Conservation (phyloP, 2,329 filamentous ascomycete species). For the Cladosporium sphaerospermum region DNA sequence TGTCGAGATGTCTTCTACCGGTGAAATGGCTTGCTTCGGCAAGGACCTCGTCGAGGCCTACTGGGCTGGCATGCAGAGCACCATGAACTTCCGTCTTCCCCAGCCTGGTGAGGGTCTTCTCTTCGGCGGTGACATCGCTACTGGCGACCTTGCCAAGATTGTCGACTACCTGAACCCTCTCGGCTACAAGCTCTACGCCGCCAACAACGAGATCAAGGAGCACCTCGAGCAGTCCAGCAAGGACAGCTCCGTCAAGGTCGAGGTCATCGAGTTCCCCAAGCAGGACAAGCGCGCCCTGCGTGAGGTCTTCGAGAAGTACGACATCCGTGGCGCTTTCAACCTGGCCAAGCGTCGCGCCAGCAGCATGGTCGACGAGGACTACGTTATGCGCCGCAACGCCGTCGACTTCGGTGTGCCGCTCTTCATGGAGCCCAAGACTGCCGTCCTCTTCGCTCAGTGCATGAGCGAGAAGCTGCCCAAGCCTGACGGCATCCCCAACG, state of each 20-base stretch:
- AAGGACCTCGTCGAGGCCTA: slow-evolving; percentile 94
- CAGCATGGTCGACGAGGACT: slow-evolving; percentile 85
- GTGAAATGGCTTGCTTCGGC: slow-evolving; percentile 98
- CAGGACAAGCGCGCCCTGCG: slow-evolving; percentile 91
- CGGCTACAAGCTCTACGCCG: slow-evolving; percentile 90
- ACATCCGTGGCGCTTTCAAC: slow-evolving; percentile 95
- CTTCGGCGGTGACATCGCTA: slow-evolving; percentile 76
- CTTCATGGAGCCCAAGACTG: slow-evolving; percentile 99
- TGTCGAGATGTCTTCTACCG: slow-evolving; percentile 94
- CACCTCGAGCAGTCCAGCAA: slow-evolving; percentile 70
- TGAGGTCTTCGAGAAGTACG: slow-evolving; percentile 93
- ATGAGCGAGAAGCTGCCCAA: slow-evolving; percentile 95
- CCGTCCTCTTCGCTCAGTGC: slow-evolving; percentile 90
- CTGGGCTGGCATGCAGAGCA: slow-evolving; percentile 92
- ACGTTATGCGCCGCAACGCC: slow-evolving; percentile 96
- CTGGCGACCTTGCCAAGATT: slow-evolving; percentile 66
- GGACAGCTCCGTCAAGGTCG: slow-evolving; percentile 59
- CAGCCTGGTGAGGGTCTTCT: slow-evolving; percentile 92
- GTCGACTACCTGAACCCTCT: slow-evolving; percentile 83
- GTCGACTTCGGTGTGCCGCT: slow-evolving; percentile 97
- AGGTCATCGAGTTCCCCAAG: slow-evolving; percentile 95
- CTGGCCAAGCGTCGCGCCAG: slow-evolving; percentile 76
- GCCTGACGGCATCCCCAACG: slow-evolving; percentile 76
- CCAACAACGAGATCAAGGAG: slow-evolving; percentile 71
- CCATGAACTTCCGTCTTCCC: slow-evolving; percentile 87